Evolutionary conservation across 768 basidiomycete species (phyloP), one percentile per base, ranked within the genome.

Genomic region (Tulasnella sp.): DNA sequence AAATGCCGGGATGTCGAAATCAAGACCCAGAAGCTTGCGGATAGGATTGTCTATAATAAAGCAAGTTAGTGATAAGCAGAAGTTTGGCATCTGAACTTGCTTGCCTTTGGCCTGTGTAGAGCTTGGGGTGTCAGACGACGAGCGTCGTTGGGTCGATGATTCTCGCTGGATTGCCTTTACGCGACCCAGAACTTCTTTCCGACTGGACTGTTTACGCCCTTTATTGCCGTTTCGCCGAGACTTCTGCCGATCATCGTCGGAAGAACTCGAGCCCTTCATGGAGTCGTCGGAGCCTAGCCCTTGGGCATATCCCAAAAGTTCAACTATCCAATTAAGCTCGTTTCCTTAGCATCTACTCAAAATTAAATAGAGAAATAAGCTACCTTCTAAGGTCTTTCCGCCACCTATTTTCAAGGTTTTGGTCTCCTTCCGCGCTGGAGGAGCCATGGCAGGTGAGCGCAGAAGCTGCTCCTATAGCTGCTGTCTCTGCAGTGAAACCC

Each of bases 1-100:
- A 37, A 77, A 77, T 44, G 77, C 77, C 6, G 77, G 77, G 44
- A 77, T 77, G 35, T 77, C 77, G 69, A 77, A 77, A 37, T 77
- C 77, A 6, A 70, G 35, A 29, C 77, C 77, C 1, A 77, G 23
- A 15, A 77, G 51, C 37, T 13, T 7, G 18, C 77, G 42, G 35
- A 77, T 40, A 23, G 77, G 40, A 70, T 70, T 77, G 1, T 46
- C 77, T 70, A 44, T 29, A 29, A 42, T 39, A 6, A 44, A 77
- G 23, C 0, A 4, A 23, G 46, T 70, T 37, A 77, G 13, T 2
- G 23, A 55, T 13, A 10, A n/a, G 13, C 23, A 46, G 2, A 39
- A 32, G 4, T 32, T 29, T 13, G 3, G 61, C 32, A 26, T 16
- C n/a, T 20, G 61, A 11, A 32, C 11, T 29, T 13, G 26, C 26